Evolutionary conservation across 768 basidiomycete species (phyloP).

Genomic region (Dacryopinax spathularia): DNA sequence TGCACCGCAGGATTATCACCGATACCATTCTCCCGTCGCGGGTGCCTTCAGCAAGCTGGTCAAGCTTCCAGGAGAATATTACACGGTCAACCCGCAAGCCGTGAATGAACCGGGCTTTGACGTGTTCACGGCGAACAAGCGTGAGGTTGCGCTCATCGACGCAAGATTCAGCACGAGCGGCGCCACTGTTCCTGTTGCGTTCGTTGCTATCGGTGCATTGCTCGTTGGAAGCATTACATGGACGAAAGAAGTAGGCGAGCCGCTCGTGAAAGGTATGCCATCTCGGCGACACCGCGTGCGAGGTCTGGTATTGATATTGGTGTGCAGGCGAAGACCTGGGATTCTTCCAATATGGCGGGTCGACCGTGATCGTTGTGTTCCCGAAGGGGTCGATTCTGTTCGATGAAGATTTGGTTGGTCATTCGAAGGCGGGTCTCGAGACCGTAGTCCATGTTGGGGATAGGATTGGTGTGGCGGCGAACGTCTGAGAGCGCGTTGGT

Average conservation of each 20-base stretch:
- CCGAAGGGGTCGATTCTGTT: conserved; percentile 40
- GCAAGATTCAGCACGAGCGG: conserved; percentile 23
- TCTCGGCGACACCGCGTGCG: conserved; percentile 11
- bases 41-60: conserved; percentile 33
- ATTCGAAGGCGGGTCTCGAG: conserved; percentile 44
- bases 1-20: conserved; percentile 68
- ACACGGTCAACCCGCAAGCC: conserved; percentile 69
- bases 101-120: conserved; percentile 52
- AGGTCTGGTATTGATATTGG: neutral
- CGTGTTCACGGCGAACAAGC: conserved; percentile 50
- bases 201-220: conserved; percentile 67
- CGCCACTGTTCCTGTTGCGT: conserved; percentile 36
- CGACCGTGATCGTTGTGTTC: conserved; percentile 50
- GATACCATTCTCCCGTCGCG: conserved; percentile 60
- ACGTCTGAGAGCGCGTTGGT: neutral
- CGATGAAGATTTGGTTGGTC: conserved; percentile 45
- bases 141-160: conserved; percentile 43
- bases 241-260: conserved; percentile 31
- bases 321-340: conserved; percentile 13
- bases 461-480: conserved; percentile 17
- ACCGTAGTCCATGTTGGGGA: conserved; percentile 48
- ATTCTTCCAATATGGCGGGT: conserved; percentile 64
- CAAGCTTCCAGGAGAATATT: conserved; percentile 44
- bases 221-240: conserved; percentile 63
- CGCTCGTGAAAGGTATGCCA: conserved; percentile 33